Base-by-base conservation (phyloP, 163 green algal species). In the Trebouxiophyceae sp. region DNA sequence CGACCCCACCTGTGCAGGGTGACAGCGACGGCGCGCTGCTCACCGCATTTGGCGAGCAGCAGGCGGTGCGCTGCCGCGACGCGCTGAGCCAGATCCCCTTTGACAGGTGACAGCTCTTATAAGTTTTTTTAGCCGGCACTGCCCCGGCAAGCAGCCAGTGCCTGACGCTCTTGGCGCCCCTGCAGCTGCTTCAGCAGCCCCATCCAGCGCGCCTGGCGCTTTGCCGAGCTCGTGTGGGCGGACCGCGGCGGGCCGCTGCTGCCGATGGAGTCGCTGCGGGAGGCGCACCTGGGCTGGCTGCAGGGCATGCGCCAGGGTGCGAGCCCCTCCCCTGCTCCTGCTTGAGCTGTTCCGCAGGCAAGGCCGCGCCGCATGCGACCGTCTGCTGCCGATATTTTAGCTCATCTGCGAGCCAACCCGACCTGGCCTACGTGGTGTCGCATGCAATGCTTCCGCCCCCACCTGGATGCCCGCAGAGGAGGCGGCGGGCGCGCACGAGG, bases 151-250 rank as follows among this genome's bases (percentile, higher is more conserved):
- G n/a, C n/a, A n/a, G n/a, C n/a, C n/a, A n/a, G n/a, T n/a, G n/a
- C n/a, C n/a, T n/a, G n/a, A n/a, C n/a, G n/a, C n/a, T n/a, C n/a
- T n/a, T n/a, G n/a, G n/a, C n/a, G n/a, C n/a, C n/a, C n/a, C 24
- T 62, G 50, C 68, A 74, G 68, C 62, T 91, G 84, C 70, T 91
- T 85, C 50, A 65, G 65, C 26, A 89, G 82, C 67, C 83, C 84
- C 0, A 80, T 89, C 62, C 80, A 57, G 33, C 62, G 84, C 2
- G 84, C 83, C 5, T 58, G 62, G 23, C 50, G 65, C n/a, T 82
- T 71, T 29, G 72, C 71, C n/a, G 80, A 91, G 54, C 66, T 91
- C 8, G 80, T 89, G 5, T 91, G 84, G 84, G n/a, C 72, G 50
- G 76, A 56, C 16, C 32, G 77, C 32, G 34, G 81, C 3, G 60